Conservation (phyloP, 768 basidiomycete genomes). For the Rhizopogon roseolus region DNA sequence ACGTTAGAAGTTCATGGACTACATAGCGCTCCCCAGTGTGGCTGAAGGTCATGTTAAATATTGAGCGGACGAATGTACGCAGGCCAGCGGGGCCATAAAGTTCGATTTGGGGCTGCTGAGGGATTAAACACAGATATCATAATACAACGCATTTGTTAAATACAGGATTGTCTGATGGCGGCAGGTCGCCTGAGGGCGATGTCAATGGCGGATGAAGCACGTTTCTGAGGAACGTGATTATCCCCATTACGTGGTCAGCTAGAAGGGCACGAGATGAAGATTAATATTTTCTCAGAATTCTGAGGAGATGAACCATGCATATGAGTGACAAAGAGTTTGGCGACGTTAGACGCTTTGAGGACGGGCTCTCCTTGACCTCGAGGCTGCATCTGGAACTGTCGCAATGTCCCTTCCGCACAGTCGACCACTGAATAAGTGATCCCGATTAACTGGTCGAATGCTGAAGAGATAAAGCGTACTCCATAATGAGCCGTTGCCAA, state of each 20-base stretch:
- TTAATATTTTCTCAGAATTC: background rate
- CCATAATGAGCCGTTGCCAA: constrained; percentile 57
- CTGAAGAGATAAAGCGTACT: constrained; percentile 37
- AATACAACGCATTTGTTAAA: background rate
- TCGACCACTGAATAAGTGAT: constrained; percentile 57
- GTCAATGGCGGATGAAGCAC: constrained; percentile 44
- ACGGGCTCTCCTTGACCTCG: constrained; percentile 17
- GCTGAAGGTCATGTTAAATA: constrained; percentile 63
- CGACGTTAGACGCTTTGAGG: constrained; percentile 43
- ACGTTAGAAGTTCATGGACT: constrained; percentile 72
- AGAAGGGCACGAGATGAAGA: background rate
- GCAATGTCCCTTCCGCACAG: constrained; percentile 75
- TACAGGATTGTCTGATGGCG: constrained; percentile 10
- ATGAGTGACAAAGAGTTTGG: constrained; percentile 79
- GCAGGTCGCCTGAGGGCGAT: constrained; percentile 7
- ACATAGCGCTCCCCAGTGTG: constrained; percentile 57
- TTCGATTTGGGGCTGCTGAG: constrained; percentile 48
- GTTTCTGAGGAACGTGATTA: constrained; percentile 61
- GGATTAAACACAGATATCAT: background rate
- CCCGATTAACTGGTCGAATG: constrained; percentile 2
- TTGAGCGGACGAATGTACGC: constrained; percentile 67
- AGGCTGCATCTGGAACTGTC: constrained; percentile 64
- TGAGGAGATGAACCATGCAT: constrained; percentile 58
- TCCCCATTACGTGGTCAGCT: constrained; percentile 76
- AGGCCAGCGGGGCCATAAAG: constrained; percentile 80